Conservation (phyloP, 371 early-diverging fungal species). For the Mucor saturninus region DNA sequence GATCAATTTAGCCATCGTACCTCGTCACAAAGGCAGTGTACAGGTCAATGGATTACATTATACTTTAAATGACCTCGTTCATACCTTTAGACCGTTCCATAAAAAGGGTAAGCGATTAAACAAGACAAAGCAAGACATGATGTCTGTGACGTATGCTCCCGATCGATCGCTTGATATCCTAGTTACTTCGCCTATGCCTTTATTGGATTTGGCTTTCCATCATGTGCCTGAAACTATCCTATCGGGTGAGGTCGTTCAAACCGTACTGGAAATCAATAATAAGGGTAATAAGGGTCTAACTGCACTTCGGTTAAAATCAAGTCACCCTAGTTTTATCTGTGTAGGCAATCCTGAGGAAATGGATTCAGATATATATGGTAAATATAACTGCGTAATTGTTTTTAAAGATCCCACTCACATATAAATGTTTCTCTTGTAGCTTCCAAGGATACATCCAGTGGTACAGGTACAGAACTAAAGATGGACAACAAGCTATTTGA, state of each 20-base stretch:
- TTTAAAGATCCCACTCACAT: not conserved
- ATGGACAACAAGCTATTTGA: constrained; percentile 43
- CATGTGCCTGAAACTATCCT: constrained; percentile 77
- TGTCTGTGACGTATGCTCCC: constrained; percentile 62
- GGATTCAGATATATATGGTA: constrained; percentile 51
- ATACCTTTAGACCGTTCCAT: constrained; percentile 68
- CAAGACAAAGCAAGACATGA: constrained; percentile 69
- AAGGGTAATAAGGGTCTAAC: constrained; percentile 78
- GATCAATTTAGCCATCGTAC: constrained; percentile 76
- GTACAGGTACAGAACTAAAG: constrained; percentile 4
- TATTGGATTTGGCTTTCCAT: constrained; percentile 78
- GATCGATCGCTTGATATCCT: constrained; percentile 75
- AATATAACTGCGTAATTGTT: not conserved
- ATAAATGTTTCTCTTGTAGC: not conserved
- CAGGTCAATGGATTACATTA: constrained; percentile 78
- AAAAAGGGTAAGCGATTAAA: constrained; percentile 80
- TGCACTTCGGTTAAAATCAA: constrained; percentile 73
- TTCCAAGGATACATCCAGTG: not conserved
- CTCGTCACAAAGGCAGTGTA: constrained; percentile 77
- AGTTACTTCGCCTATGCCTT: constrained; percentile 85
- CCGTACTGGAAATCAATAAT: constrained; percentile 81
- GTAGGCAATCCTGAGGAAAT: constrained; percentile 63
- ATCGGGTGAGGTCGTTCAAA: constrained; percentile 82
- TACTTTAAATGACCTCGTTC: constrained; percentile 76
- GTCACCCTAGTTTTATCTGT: constrained; percentile 88